Conservation (phyloP, 1,284 basidiomycete genomes). For the Apiotrichum akiyoshidainum region DNA sequence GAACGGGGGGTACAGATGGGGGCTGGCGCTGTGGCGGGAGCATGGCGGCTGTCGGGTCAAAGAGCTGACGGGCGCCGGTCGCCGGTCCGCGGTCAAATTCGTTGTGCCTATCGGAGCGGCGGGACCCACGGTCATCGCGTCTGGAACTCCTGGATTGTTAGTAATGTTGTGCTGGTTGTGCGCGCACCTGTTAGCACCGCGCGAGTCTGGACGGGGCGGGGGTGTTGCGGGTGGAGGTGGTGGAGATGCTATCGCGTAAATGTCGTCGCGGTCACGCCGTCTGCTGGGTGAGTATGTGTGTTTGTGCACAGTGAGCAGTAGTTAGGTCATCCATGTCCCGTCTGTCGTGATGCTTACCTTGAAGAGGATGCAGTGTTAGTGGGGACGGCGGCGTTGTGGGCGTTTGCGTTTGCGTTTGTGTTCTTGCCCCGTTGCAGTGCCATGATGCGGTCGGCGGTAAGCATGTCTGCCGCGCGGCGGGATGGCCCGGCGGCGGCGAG, state of each 20-base stretch:
- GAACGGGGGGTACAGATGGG: constrained; percentile 1
- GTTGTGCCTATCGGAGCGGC: constrained; percentile 5
- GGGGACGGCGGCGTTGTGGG: constrained; percentile 25
- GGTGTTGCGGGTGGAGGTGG: neutral
- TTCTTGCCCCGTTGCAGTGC: constrained; percentile 24
- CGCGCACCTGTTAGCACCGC: neutral
- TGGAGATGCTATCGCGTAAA: neutral
- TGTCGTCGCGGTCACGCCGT: neutral
- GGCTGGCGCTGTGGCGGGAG: neutral
- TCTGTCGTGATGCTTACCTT: too few relatives aligned
- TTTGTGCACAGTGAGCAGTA: neutral
- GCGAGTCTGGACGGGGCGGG: constrained; percentile 1
- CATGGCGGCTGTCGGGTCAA: constrained; percentile 9
- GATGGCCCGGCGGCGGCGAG: constrained; percentile 9
- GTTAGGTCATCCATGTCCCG: too few relatives aligned
- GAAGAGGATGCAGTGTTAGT: neutral
- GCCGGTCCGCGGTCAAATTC: constrained; percentile 23
- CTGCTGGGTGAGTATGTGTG: neutral
- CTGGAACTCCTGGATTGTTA: neutral
- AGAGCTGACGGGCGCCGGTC: constrained; percentile 14
- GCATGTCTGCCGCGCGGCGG: constrained; percentile 1
- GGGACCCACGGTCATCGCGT: constrained; percentile 3
- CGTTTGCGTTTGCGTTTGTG: too few relatives aligned
- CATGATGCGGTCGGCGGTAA: constrained; percentile 24
- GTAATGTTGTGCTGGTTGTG: too few relatives aligned